Percentiles rank a stretch among this genome's conserved stretches.
phyloP scores from a whole-genome alignment of 306 rosid genomes.

The Calophaca sinica region DNA sequence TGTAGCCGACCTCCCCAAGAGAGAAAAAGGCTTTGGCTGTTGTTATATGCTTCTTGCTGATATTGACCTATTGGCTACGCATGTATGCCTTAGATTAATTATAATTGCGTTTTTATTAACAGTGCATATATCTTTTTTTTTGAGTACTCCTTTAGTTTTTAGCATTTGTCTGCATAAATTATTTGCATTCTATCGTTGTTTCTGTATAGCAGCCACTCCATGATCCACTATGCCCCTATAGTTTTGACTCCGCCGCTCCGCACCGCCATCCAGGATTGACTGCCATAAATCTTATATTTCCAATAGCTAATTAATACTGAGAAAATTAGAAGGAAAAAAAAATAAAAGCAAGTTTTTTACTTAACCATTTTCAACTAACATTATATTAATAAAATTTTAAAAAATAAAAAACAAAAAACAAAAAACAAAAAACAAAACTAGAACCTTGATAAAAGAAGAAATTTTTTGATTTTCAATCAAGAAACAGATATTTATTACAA shows the following conservation, averaged over 20 bases:
- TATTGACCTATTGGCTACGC: neutral
- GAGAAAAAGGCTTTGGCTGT: neutral
- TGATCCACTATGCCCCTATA: neutral
- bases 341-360: neutral
- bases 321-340: neutral
- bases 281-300: neutral
- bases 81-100: slow-evolving; percentile 1
- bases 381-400: neutral
- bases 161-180: neutral
- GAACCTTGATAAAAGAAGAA: neutral
- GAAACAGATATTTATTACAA: slow-evolving; percentile 22
- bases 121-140: neutral
- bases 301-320: neutral
- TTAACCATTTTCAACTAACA: neutral
- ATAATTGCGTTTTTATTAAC: neutral
- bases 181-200: neutral
- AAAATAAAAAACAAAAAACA: too few relatives aligned
- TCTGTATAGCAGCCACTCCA: neutral
- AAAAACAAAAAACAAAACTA: too few relatives aligned
- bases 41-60: neutral
- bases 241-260: neutral
- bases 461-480: slow-evolving; percentile 5
- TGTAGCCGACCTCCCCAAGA: neutral
- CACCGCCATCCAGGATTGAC: neutral
- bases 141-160: neutral